phyloP scores from a whole-genome alignment of 441 rosid species.

The Populus tomentosa region DNA sequence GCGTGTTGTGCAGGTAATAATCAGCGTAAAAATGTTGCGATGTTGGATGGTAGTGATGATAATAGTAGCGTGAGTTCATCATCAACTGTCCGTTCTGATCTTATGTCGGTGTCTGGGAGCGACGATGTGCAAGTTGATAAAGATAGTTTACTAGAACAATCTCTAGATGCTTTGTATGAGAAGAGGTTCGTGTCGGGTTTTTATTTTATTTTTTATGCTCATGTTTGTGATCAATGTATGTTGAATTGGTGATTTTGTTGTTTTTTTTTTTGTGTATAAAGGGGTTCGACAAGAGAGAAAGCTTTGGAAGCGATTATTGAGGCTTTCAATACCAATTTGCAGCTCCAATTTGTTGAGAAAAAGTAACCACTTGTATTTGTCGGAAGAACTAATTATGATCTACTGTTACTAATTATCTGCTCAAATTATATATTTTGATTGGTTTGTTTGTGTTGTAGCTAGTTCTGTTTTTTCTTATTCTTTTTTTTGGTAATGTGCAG shows the following conservation, averaged over 20 bases:
- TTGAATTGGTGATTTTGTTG: constrained; percentile 8
- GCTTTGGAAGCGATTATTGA: constrained; percentile 66
- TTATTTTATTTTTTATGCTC: not conserved
- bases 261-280: constrained; percentile 18
- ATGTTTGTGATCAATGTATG: not conserved
- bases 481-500: no score
- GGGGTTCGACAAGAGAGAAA: constrained; percentile 89
- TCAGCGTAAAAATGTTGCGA: constrained; percentile 48
- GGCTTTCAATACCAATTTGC: constrained; percentile 66
- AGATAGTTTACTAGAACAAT: constrained; percentile 67
- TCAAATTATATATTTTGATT: not conserved
- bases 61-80: constrained; percentile 70
- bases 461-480: no score
- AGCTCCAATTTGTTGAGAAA: constrained; percentile 70
- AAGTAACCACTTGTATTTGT: constrained; percentile 42
- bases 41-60: constrained; percentile 82
- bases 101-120: constrained; percentile 33
- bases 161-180: constrained; percentile 81
- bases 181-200: constrained; percentile 48
- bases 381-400: not conserved
- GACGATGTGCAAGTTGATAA: constrained; percentile 66
- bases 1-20: constrained; percentile 35
- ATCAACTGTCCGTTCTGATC: constrained; percentile 62
- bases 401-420: not conserved
- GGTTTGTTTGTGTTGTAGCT: not conserved